Evolutionary conservation across 2,329 filamentous ascomycete genomes (phyloP), one percentile per base, ranked within the genome.

Genomic region (Triangularia verruculosa): DNA sequence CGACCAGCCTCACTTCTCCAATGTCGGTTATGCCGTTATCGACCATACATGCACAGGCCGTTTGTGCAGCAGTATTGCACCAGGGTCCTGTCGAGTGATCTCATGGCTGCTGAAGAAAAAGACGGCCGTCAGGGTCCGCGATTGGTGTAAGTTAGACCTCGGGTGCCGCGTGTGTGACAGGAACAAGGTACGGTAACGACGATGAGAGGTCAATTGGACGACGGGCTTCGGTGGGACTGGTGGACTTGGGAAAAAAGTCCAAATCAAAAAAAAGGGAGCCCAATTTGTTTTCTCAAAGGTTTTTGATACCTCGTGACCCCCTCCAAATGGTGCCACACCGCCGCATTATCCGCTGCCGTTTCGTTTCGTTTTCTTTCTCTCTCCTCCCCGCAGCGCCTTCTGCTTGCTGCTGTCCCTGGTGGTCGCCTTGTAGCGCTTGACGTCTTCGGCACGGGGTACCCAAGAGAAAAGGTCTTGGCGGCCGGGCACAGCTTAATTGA

Each of bases 401-500:
- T n/a, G n/a, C n/a, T n/a, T n/a, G n/a, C n/a, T 55, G 54, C 47
- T n/a, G 39, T 27, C 27, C 51, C 28, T 52, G 28, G 30, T 57
- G 56, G 60, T 53, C 57, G 59, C 25, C 56, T 28, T 62, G 55
- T 39, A 53, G 20, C 20, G 57, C 2, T 34, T 13, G 32, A 34
- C 11, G 34, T 34, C n/a, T 25, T 17, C 43, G 56, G 56, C 25
- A 34, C 22, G 30, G 56, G 11, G 28, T 9, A n/a, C 15, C 9
- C 51, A 27, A 30, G 7, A n/a, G 24, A 39, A 24, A 59, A 61
- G 47, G 63, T 43, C 68, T 69, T 69, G 68, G 66, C 66, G 47
- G n/a, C n/a, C n/a, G n/a, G n/a, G n/a, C n/a, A 58, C 61, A 67
- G 64, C 66, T 67, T 66, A 66, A 65, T 69, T 67, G 57, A 52